Evolutionary conservation across 1,284 basidiomycete species (phyloP).

Genomic region (Caloboletus firmus): DNA sequence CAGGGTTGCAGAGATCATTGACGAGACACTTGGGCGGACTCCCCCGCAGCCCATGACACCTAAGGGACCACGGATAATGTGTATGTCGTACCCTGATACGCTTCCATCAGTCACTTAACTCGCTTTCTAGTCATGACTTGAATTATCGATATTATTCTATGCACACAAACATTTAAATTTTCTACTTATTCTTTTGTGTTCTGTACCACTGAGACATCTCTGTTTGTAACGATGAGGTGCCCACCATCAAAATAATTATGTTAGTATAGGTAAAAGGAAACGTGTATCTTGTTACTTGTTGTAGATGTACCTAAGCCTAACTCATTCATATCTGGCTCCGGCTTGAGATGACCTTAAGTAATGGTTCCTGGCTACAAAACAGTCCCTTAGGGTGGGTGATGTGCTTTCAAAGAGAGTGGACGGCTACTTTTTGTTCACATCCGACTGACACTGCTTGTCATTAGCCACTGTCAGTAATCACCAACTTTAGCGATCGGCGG

Average conservation of each 20-base stretch:
- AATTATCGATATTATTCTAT: neutral
- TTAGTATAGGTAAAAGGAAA: neutral
- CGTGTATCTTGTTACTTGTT: neutral
- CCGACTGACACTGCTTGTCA: no score
- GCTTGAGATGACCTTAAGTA: no score
- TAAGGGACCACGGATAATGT: constrained; percentile 18
- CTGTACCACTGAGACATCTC: neutral
- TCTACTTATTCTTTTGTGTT: neutral
- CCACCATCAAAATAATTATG: neutral
- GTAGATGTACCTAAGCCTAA: neutral
- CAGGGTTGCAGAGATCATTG: constrained; percentile 14
- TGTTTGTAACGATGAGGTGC: neutral
- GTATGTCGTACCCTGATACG: constrained; percentile 5
- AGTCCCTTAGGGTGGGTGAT: no score
- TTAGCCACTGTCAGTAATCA: no score
- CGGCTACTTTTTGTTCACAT: no score
- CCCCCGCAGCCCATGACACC: constrained; percentile 1
- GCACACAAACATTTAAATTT: no score
- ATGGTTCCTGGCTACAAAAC: no score
- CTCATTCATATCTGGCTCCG: neutral
- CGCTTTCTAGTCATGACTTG: constrained; percentile 5
- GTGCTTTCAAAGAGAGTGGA: no score
- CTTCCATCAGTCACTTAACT: neutral
- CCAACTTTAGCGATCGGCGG: no score
- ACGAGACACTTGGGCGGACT: constrained; percentile 11